Base-by-base conservation (phyloP, 2,329 filamentous ascomycete genomes). In the Trichoderma afroharzianum region DNA sequence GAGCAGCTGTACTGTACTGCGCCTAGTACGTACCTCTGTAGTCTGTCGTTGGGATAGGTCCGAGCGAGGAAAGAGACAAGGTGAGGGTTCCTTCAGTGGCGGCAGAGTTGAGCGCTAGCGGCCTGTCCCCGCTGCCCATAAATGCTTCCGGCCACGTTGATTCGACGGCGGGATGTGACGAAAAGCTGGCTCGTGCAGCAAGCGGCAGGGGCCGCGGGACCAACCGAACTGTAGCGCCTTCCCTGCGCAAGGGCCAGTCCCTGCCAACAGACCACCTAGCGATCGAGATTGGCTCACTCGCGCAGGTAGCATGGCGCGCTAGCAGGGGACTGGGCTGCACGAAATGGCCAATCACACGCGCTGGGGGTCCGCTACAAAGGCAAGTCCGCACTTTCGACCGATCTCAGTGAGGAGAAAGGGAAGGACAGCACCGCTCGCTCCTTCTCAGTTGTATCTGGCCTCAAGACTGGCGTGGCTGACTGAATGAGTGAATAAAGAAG, bases 161-260 rank as follows among this genome's bases (percentile, higher is more conserved):
- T 85, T 85, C 79, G 83, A 76, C 73, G 21, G 63, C 63, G 69
- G 70, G 71, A 72, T 84, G 84, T 86, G 84, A 85, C 80, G 81
- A 83, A 75, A 78, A 74, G 73, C 76, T 80, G 79, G 78, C 80
- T 81, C 79, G 80, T 84, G 83, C 83, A 85, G 80, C 79, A 69
- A 78, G 77, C 80, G 77, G 80, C 79, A 81, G 83, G 82, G 80
- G 79, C 81, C 80, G 81, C 82, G 82, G 84, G 82, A 82, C 82
- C 82, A 82, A 82, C 81, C 82, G 81, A 80, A 81, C 79, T 78
- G 76, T 80, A 82, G 82, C 79, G 80, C 77, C 75, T 75, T 74
- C 76, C 76, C 74, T 74, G 70, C 68, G 64, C 78, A 78, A 72
- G 79, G 78, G 70, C 75, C 50, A 63, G 59, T 62, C 67, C 72